Percentiles rank a stretch among this genome's conserved stretches.
These are phyloP conservation scores for Penicillium paradoxum DNA, from an alignment of 495 filamentous ascomycete species.

Conservation along the genomic window DNA sequence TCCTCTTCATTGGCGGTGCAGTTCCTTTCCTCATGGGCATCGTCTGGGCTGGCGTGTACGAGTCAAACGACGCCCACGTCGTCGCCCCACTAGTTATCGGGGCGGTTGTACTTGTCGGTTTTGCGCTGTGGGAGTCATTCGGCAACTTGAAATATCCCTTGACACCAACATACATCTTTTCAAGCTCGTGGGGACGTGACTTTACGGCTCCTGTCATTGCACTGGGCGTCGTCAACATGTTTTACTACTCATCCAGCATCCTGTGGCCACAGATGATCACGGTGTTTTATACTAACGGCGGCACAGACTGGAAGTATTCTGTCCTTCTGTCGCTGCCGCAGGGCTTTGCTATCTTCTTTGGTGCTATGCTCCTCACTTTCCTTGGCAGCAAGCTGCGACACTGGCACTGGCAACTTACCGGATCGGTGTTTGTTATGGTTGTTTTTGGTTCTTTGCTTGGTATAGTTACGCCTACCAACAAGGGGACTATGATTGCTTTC, in stretches of 20 bases:
- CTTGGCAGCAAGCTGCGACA: constrained; percentile 21
- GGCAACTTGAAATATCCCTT: constrained; percentile 19
- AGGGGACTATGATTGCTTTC: constrained; percentile 24
- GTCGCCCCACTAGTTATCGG: constrained; percentile 21
- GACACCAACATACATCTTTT: constrained; percentile 18
- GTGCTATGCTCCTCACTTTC: constrained; percentile 18
- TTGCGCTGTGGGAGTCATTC: constrained; percentile 26
- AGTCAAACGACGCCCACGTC: constrained; percentile 22
- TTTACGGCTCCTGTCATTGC: constrained; percentile 24
- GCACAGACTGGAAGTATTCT: constrained; percentile 20
- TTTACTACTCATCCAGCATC: constrained; percentile 27
- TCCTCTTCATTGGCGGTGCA: constrained; percentile 23
- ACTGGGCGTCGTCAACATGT: constrained; percentile 25
- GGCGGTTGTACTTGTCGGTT: constrained; percentile 14
- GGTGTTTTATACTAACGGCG: constrained; percentile 18
- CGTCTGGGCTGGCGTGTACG: constrained; percentile 24
- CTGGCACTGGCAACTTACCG: constrained; percentile 27
- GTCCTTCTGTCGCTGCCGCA: constrained; percentile 22
- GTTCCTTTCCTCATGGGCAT: constrained; percentile 25
- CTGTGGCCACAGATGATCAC: constrained; percentile 26
- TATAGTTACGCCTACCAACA: constrained; percentile 20
- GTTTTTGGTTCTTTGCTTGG: constrained; percentile 21
- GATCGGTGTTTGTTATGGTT: constrained; percentile 24
- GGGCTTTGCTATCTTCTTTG: constrained; percentile 19
- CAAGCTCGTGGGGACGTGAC: constrained; percentile 20